phyloP scores from a whole-genome alignment of 2,329 filamentous ascomycete genomes.

The Coniochaeta sp. region DNA sequence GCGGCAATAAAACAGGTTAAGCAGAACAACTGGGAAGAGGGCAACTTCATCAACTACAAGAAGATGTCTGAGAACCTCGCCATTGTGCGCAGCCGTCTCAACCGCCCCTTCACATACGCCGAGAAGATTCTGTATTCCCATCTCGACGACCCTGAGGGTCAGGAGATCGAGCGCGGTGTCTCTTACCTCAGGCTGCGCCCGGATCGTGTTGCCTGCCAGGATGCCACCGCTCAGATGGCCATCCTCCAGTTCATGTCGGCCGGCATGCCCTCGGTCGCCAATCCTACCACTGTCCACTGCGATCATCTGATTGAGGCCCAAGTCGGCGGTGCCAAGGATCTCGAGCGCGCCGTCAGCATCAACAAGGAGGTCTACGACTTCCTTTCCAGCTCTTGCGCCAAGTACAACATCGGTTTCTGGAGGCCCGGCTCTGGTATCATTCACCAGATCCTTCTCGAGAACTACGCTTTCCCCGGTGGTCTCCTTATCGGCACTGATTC shows the following conservation, averaged over 20 bases:
- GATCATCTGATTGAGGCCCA: conserved; percentile 99
- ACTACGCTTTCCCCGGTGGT: conserved; percentile 98
- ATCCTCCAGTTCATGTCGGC: conserved; percentile 99
- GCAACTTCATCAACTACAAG: conserved; percentile 98
- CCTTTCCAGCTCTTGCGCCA: conserved; percentile 84
- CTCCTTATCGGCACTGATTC: conserved; percentile 97
- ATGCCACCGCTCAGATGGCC: conserved; percentile 99
- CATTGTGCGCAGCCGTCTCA: conserved; percentile 82
- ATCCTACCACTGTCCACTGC: conserved; percentile 93
- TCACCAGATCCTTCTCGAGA: conserved; percentile 96
- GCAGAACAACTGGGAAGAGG: conserved; percentile 95
- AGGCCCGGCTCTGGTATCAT: conserved; percentile 98
- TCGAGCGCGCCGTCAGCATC: conserved; percentile 81
- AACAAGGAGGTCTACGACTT: conserved; percentile 99
- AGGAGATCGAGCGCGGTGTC: conserved; percentile 91
- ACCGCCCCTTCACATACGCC: conserved; percentile 87
- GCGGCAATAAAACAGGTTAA: conserved; percentile 48
- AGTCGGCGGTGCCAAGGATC: conserved; percentile 86
- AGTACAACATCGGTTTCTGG: conserved; percentile 99
- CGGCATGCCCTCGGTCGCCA: conserved; percentile 90
- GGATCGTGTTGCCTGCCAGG: conserved; percentile 97
- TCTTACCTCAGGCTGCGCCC: conserved; percentile 96
- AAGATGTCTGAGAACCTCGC: conserved; percentile 98
- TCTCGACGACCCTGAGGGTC: conserved; percentile 89
- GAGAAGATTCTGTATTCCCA: conserved; percentile 99